Evolutionary conservation across 179 eudicot genomes (phyloP), one percentile per base, ranked within the genome.

Genomic region (Silene noctiflora): DNA sequence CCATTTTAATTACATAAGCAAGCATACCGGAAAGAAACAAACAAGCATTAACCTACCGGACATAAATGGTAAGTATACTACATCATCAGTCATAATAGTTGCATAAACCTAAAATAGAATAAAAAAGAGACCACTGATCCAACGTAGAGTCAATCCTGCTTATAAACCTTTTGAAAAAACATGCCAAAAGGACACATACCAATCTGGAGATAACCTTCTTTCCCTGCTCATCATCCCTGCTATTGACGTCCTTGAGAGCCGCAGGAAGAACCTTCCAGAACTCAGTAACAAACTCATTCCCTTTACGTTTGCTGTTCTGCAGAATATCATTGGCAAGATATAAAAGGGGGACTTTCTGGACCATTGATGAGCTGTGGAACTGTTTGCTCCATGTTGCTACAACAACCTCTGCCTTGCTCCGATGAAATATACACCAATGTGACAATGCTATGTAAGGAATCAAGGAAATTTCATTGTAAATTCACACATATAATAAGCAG

Each of bases 371-470:
- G 65, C 59, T 83, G 56, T 83, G 91, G 82, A 95, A 95, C 87
- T 89, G 93, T 63, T 88, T 85, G 12, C 83, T 87, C 99, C 99
- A 95, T 76, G 99, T 95, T 80, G 88, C 62, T 75, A 88, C 97
- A 79, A 95, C 95, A 70, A 82, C 86, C 63, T 89, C 95, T 17
- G 99, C 96, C 83, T 94, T 89, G 83, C 89, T 85, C 75, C 88
- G 99, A 77, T 95, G 99, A 81, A 92, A 92, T 74, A 95, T 95
- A 80, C 97, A 95, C 99, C 99, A 95, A 78, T 95, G 99, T 7
- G 99, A 95, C 83, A 95, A 80, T 20, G 99, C 99, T 92, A 80
- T 46, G 44, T 44, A 67, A 35, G 14, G 70, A 84, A 88, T 90
- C 79, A 94, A 90, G 96, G 75, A 21, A 68, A 16, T 48, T 14